Conservation (phyloP, 2,329 filamentous ascomycete species). For the Fusarium zealandicum region DNA sequence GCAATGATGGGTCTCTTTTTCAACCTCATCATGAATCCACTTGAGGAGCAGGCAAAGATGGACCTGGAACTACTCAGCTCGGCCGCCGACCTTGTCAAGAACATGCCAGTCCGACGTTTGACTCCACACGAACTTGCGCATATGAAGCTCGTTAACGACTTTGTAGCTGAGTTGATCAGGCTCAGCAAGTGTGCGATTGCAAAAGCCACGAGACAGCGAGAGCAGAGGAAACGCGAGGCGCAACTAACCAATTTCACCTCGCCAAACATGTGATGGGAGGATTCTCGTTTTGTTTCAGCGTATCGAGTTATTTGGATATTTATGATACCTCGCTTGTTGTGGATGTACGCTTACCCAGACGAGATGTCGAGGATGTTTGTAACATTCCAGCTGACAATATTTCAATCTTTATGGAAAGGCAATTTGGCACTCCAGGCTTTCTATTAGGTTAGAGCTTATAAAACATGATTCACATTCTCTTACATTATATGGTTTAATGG, state of each 20-base stretch:
- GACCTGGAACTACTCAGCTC: constrained; percentile 57
- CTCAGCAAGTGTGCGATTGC: constrained; percentile 53
- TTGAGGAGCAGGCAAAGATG: constrained; percentile 49
- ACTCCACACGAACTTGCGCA: constrained; percentile 49
- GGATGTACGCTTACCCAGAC: not conserved
- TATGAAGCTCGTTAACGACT: constrained; percentile 51
- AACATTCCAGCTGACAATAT: too few species aligned
- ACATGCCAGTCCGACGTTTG: constrained; percentile 43
- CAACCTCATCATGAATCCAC: constrained; percentile 59
- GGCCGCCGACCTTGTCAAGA: constrained; percentile 53
- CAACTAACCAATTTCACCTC: not conserved
- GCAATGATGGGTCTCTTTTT: constrained; percentile 63
- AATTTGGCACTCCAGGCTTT: too few species aligned
- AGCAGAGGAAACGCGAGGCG: not conserved
- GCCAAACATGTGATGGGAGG: not conserved
- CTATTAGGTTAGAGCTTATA: not conserved
- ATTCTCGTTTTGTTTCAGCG: not conserved
- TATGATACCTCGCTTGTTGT: not conserved
- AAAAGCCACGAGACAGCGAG: constrained; percentile 9
- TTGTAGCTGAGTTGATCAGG: constrained; percentile 53
- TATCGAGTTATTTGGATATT: not conserved
- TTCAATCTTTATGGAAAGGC: too few species aligned
- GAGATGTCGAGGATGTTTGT: too few species aligned
- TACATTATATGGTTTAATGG: not conserved
- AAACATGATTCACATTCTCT: not conserved